Evolutionary conservation across 495 filamentous ascomycete genomes (phyloP).

Genomic region (Massariosphaeria phaeospora): DNA sequence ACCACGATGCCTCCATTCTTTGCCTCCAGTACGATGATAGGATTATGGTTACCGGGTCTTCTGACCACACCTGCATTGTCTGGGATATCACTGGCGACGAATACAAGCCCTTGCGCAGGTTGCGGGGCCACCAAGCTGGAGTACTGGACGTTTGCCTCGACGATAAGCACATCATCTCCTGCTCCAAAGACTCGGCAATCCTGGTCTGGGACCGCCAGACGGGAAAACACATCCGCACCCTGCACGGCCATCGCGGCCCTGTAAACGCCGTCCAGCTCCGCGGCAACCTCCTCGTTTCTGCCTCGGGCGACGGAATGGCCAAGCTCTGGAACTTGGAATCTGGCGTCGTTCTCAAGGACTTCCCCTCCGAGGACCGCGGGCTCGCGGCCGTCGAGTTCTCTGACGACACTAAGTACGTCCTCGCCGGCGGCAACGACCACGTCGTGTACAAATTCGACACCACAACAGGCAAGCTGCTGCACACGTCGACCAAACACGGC

Average conservation of each 20-base stretch:
- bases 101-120: slow-evolving; percentile 71
- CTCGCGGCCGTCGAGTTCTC: slow-evolving; percentile 94
- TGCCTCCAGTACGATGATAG: slow-evolving; percentile 91
- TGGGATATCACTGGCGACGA: slow-evolving; percentile 64
- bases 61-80: slow-evolving; percentile 84
- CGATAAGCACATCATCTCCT: slow-evolving; percentile 85
- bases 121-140: slow-evolving; percentile 72
- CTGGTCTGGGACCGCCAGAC: slow-evolving; percentile 88
- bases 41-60: slow-evolving; percentile 91
- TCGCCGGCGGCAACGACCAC: slow-evolving; percentile 89
- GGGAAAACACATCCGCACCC: slow-evolving; percentile 63
- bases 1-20: slow-evolving; percentile 85
- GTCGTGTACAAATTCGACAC: slow-evolving; percentile 93
- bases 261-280: slow-evolving; percentile 95
- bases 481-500: slow-evolving; percentile 70
- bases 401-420: slow-evolving; percentile 80
- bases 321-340: slow-evolving; percentile 92
- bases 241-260: slow-evolving; percentile 79
- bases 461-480: slow-evolving; percentile 76
- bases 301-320: slow-evolving; percentile 85
- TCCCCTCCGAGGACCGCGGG: slow-evolving; percentile 78
- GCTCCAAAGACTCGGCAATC: slow-evolving; percentile 88
- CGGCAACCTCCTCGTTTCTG: slow-evolving; percentile 84
- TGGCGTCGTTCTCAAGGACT: slow-evolving; percentile 80
- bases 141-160: slow-evolving; percentile 93